These are phyloP conservation scores for Magnaporthiopsis poae DNA, from an alignment of 2,329 filamentous ascomycete species.

Conservation along the genomic window DNA sequence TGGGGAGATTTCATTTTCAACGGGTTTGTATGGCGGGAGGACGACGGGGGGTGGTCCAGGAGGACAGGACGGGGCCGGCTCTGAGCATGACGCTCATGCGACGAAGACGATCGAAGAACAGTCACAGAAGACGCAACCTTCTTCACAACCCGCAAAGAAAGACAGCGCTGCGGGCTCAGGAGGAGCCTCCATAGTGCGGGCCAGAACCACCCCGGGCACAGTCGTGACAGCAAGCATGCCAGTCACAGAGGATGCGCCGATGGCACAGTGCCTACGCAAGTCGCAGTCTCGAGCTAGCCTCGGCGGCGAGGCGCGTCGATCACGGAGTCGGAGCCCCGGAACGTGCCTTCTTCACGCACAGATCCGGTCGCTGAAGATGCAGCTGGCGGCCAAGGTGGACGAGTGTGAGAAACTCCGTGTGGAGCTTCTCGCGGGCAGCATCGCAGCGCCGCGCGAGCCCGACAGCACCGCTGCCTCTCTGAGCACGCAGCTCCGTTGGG, in stretches of 20 bases:
- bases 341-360: slow-evolving; percentile 34
- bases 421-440: slow-evolving; percentile 22
- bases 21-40: no score
- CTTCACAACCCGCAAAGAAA: no score
- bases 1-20: not conserved
- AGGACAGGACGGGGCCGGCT: no score
- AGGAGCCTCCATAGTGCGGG: not conserved
- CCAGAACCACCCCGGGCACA: not conserved
- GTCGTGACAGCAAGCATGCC: not conserved
- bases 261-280: not conserved
- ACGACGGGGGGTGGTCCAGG: no score
- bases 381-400: slow-evolving; percentile 35
- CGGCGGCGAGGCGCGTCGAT: not conserved
- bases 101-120: no score
- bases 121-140: no score
- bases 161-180: not conserved
- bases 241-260: no score
- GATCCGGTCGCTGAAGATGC: slow-evolving; percentile 38
- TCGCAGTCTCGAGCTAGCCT: not conserved
- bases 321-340: not conserved
- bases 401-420: slow-evolving; percentile 35
- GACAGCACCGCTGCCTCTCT: slow-evolving; percentile 18
- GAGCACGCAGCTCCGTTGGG: slow-evolving; percentile 36
- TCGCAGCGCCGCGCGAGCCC: not conserved
- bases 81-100: no score